Evolutionary conservation across 352 stramenopile species (phyloP), one percentile per base, ranked within the genome.

Genomic region (Globisporangium nunn): DNA sequence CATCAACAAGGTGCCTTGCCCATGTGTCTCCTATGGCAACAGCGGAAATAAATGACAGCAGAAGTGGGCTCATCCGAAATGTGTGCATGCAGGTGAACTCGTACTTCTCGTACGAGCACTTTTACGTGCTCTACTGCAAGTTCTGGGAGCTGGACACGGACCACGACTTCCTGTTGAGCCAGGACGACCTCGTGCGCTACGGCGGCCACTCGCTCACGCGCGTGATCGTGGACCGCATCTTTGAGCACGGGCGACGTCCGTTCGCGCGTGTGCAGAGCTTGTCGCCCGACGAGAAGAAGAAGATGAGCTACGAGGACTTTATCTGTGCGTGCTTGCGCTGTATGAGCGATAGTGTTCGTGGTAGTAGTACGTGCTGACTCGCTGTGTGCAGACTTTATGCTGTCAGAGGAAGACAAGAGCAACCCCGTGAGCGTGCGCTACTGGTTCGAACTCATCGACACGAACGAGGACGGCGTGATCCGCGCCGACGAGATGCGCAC

Each of bases 71-170:
- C 23, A 23, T 23, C 23, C 23, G 23, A 23, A 23, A 23, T 35
- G 14, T 37, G 6, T 18, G 43, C 6, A 10, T 52, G 44, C 50
- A 94, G 84, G 86, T 96, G 50, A 96, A 93, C 67, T 87, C 88
- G 50, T 98, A 96, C 75, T 99, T 99, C 73, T 98, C 84, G 28
- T 99, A 99, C 72, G 96, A 99, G 78, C 96, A 99, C 72, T 99
- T 99, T 64, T 99, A 99, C 73, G 96, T 99, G 52, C 69, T 99
- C 39, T 99, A 99, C 73, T 99, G 97, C 77, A 96, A 98, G 64
- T 99, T 99, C 63, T 99, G 97, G 95, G 97, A 99, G 66, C 85
- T 99, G 28, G 97, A 99, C 78, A 93, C 95, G 49, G 85, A 95
- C 55, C 85, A 93, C 65, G 85, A 95, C 55, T 95, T 95, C 56